A percentile compares a stretch with the other conserved stretches of the same genome.
Conservation (phyloP, 148 eudicot genomes). For the Tetragonia tetragonoides region DNA sequence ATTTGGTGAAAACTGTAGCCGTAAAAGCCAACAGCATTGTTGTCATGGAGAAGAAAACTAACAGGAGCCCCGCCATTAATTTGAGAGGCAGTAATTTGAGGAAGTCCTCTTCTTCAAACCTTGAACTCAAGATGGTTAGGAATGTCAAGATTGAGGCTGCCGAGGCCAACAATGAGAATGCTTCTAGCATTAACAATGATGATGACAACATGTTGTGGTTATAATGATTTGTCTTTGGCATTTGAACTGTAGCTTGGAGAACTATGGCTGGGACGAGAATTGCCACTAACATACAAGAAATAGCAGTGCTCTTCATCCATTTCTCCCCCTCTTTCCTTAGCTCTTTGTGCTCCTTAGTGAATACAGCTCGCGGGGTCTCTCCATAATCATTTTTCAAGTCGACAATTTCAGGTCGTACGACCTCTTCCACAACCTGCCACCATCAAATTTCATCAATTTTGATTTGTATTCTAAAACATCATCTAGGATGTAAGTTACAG, state of each 20-base stretch:
- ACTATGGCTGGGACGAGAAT: slow-evolving; percentile 31
- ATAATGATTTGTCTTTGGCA: slow-evolving; percentile 11
- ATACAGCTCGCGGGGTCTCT: slow-evolving; percentile 22
- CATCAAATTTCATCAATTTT: too few species aligned
- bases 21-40: slow-evolving; percentile 15
- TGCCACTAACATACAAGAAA: slow-evolving; percentile 37
- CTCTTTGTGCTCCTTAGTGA: slow-evolving; percentile 11
- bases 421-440: slow-evolving; percentile 6
- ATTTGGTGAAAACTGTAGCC: background rate
- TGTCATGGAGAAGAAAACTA: slow-evolving; percentile 8
- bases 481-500: too few species aligned
- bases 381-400: background rate
- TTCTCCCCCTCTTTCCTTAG: slow-evolving; percentile 14
- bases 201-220: slow-evolving; percentile 17
- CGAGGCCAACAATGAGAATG: background rate
- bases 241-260: slow-evolving; percentile 1
- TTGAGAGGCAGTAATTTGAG: slow-evolving; percentile 5
- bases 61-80: background rate
- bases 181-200: background rate
- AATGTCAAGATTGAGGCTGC: slow-evolving; percentile 26
- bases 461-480: too few species aligned
- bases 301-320: slow-evolving; percentile 20
- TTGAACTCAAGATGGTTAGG: slow-evolving; percentile 36
- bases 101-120: slow-evolving; percentile 37
- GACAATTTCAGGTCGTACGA: background rate